Percentiles rank a stretch among this genome's conserved stretches.
Evolutionary conservation across 202 grass and related monocot genomes (phyloP).

Genomic region (Eragrostis tef): DNA sequence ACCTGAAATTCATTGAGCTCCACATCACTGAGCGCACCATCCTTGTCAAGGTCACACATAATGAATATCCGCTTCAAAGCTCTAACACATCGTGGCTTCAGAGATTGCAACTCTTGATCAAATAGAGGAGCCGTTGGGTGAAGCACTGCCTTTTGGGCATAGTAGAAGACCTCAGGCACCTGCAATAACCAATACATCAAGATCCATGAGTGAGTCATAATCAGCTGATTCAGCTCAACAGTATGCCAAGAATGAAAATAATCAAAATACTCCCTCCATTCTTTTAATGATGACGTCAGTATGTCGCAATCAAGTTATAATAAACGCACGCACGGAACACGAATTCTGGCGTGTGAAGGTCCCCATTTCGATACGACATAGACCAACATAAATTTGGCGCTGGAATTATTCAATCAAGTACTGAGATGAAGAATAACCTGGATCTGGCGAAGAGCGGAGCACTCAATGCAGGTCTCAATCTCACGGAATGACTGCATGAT

Average conservation of each 20-base stretch:
- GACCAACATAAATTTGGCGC: background rate
- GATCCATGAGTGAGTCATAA: background rate
- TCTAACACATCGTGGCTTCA: slow-evolving; percentile 89
- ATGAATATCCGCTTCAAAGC: slow-evolving; percentile 97
- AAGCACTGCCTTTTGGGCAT: slow-evolving; percentile 94
- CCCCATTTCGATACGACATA: background rate
- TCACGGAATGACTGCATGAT: slow-evolving; percentile 95
- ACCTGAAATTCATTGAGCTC: slow-evolving; percentile 98
- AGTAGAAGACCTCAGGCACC: slow-evolving; percentile 95
- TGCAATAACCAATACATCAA: slow-evolving; percentile 19
- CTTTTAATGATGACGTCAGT: too few species aligned
- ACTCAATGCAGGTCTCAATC: slow-evolving; percentile 98
- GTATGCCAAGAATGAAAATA: too few species aligned
- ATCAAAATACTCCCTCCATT: too few species aligned
- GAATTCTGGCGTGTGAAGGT: background rate
- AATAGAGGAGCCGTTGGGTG: slow-evolving; percentile 93
- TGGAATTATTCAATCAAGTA: background rate
- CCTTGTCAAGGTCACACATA: slow-evolving; percentile 82
- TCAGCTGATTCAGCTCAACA: background rate
- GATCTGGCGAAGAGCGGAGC: slow-evolving; percentile 91
- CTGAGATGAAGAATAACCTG: slow-evolving; percentile 55
- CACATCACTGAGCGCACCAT: slow-evolving; percentile 88
- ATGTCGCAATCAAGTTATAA: background rate
- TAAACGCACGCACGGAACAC: background rate
- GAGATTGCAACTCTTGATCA: slow-evolving; percentile 86